Percentiles rank a stretch among this genome's conserved stretches.
Conservation (phyloP, 257 asterid genomes). For the Datura wrightii region DNA sequence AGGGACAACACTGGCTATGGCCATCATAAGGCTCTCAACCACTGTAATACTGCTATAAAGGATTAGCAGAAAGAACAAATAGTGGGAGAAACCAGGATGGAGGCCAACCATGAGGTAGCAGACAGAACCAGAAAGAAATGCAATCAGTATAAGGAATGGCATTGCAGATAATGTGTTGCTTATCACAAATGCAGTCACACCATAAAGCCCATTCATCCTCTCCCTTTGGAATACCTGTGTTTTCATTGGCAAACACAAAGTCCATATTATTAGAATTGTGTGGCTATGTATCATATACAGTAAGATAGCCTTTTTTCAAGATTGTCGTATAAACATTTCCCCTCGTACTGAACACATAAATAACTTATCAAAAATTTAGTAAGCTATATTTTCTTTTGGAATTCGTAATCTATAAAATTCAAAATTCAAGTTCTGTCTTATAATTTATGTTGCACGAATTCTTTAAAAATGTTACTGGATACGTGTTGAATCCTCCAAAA, state of each 20-base stretch:
- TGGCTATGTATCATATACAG: no score
- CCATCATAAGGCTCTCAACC: slow-evolving; percentile 99
- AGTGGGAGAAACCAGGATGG: slow-evolving; percentile 80
- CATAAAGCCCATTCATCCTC: slow-evolving; percentile 95
- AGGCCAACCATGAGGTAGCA: slow-evolving; percentile 95
- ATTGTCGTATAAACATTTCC: no score
- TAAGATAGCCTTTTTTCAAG: no score
- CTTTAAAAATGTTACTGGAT: no score
- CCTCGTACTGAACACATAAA: no score
- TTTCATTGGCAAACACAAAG: not conserved
- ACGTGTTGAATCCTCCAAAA: no score
- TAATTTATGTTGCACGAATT: no score
- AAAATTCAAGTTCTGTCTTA: no score
- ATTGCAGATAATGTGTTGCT: slow-evolving; percentile 88
- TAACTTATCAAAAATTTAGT: no score
- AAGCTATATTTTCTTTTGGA: no score
- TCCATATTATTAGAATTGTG: no score
- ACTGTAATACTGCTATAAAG: slow-evolving; percentile 88
- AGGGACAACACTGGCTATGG: slow-evolving; percentile 88
- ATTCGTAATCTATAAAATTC: no score
- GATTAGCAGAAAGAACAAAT: slow-evolving; percentile 77
- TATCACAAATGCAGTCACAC: slow-evolving; percentile 82
- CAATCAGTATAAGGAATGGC: slow-evolving; percentile 80
- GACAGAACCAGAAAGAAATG: slow-evolving; percentile 78
- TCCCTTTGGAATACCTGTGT: slow-evolving; percentile 96